A percentile compares a stretch with the other conserved stretches of the same genome.
These are phyloP conservation scores for Phytophthora foliorum DNA, from an alignment of 352 stramenopile genomes.

Conservation along the genomic window DNA sequence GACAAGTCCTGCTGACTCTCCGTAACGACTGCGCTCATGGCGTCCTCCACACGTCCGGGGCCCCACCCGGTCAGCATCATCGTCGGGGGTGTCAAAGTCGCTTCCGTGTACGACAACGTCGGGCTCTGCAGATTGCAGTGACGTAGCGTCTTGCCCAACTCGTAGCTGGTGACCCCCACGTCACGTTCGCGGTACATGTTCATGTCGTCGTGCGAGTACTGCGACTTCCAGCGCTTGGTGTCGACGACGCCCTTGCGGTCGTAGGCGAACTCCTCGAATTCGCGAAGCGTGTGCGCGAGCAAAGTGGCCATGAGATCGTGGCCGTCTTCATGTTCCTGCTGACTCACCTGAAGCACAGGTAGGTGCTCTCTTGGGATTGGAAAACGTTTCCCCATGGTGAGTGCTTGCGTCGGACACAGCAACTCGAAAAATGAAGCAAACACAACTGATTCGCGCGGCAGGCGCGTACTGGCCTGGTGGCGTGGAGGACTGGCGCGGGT, in stretches of 20 bases:
- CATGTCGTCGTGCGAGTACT: constrained; percentile 49
- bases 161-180: constrained; percentile 32
- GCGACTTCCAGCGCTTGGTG: constrained; percentile 47
- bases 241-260: constrained; percentile 42
- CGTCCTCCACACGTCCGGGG: constrained; percentile 53
- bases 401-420: constrained; percentile 10
- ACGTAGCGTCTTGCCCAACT: constrained; percentile 27
- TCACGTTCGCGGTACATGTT: constrained; percentile 56
- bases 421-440: constrained; percentile 33
- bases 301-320: constrained; percentile 45
- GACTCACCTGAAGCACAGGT: constrained; percentile 41
- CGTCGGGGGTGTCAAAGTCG: constrained; percentile 30
- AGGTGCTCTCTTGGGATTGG: constrained; percentile 52
- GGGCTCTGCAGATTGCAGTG: constrained; percentile 34
- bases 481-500: constrained; percentile 5
- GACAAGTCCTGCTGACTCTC: constrained; percentile 55
- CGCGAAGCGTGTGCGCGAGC: constrained; percentile 47
- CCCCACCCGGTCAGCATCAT: constrained; percentile 48
- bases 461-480: constrained; percentile 9
- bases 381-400: constrained; percentile 45
- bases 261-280: constrained; percentile 54
- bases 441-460: no score
- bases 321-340: constrained; percentile 41
- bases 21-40: constrained; percentile 61
- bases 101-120: constrained; percentile 30